A percentile compares a stretch with the other conserved stretches of the same genome.
Evolutionary conservation across 73 alveolate species (phyloP).

Genomic region (Diophrys appendiculata): DNA sequence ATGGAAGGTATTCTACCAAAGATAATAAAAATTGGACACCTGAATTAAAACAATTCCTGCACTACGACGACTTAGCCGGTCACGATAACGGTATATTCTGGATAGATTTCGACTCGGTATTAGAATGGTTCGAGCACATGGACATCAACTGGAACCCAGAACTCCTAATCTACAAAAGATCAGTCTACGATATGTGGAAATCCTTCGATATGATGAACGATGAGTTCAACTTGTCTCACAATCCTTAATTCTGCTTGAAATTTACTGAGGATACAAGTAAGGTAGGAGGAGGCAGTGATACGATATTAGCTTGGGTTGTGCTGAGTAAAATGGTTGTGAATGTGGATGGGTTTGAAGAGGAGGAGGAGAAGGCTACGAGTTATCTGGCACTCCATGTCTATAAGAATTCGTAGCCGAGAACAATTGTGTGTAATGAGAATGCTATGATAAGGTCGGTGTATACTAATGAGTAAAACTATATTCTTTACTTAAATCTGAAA

Average conservation of each 20-base stretch:
- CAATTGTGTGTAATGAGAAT: conserved; percentile 37
- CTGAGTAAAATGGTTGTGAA: conserved; percentile 43
- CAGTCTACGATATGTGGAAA: conserved; percentile 61
- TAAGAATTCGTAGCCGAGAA: conserved; percentile 24
- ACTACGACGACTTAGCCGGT: conserved; percentile 24
- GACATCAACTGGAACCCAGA: conserved; percentile 72
- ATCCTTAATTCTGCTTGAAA: conserved; percentile 49
- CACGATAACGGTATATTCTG: conserved; percentile 67
- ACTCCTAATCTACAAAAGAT: conserved; percentile 37
- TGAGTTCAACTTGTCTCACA: conserved; percentile 18
- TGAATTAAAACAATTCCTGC: conserved; percentile 47
- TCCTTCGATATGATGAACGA: conserved; percentile 49
- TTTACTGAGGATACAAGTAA: conserved; percentile 32
- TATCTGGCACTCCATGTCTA: conserved; percentile 62
- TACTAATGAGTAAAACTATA: conserved; percentile 52
- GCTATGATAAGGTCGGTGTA: conserved; percentile 36
- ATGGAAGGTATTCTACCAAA: conserved; percentile 53
- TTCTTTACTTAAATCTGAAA: conserved; percentile 39
- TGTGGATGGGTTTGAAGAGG: conserved; percentile 48
- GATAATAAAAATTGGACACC: conserved; percentile 50
- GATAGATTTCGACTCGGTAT: conserved; percentile 64
- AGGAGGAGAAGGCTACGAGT: conserved; percentile 42
- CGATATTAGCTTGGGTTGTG: conserved; percentile 52
- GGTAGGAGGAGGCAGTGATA: conserved; percentile 6
- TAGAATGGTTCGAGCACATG: conserved; percentile 37